phyloP scores from a whole-genome alignment of 1,139 yeast species.

The Nakaseomyces sp. region DNA sequence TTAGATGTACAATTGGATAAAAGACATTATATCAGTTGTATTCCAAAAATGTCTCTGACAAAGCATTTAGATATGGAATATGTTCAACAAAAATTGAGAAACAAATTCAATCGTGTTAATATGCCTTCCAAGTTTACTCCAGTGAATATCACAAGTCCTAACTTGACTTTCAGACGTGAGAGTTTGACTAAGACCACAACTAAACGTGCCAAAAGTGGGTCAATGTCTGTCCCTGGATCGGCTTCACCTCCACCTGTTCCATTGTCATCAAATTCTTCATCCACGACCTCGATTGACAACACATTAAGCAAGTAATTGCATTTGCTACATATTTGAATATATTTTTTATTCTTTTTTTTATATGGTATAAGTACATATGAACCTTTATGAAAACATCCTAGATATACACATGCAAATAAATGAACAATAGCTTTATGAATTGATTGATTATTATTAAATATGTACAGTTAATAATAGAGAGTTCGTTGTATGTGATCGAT shows the following conservation, averaged over 20 bases:
- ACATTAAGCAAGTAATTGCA: conserved; percentile 6
- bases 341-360: not conserved
- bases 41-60: conserved; percentile 81
- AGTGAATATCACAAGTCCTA: conserved; percentile 71
- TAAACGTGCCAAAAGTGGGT: conserved; percentile 4
- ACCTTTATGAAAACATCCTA: too few relatives aligned
- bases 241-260: conserved; percentile 5
- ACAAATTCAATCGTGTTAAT: conserved; percentile 77
- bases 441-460: too few relatives aligned
- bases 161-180: conserved; percentile 26
- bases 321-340: not conserved
- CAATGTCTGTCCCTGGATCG: conserved; percentile 4
- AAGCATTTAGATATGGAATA: conserved; percentile 89
- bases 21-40: conserved; percentile 93
- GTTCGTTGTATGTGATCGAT: not conserved
- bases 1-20: conserved; percentile 93
- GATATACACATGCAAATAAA: too few relatives aligned
- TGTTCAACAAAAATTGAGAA: conserved; percentile 71
- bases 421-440: too few relatives aligned
- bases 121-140: conserved; percentile 89
- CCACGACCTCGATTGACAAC: conserved; percentile 14
- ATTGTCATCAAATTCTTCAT: conserved; percentile 9
- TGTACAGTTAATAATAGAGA: too few relatives aligned
- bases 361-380: too few relatives aligned
- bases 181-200: conserved; percentile 3